A percentile compares a stretch with the other conserved stretches of the same genome.
phyloP scores from a whole-genome alignment of 169 alveolate species.

The Cryptosporidium meleagridis region DNA sequence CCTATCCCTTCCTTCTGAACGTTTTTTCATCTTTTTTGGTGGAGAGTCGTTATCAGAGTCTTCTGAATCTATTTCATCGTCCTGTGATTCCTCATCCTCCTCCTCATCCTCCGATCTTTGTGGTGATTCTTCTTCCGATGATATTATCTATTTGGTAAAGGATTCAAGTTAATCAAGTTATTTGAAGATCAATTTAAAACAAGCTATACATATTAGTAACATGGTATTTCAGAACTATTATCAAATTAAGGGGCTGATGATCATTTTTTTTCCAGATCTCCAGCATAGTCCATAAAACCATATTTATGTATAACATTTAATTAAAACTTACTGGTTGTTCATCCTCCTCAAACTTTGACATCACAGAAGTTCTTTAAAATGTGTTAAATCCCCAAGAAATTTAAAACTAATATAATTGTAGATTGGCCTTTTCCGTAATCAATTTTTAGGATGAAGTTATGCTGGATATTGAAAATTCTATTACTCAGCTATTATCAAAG shows the following conservation, averaged over 20 bases:
- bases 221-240: background rate
- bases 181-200: background rate
- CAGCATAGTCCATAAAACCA: background rate
- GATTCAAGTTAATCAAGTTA: background rate
- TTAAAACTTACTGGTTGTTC: conserved; percentile 9
- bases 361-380: background rate
- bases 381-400: background rate
- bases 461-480: too few species aligned
- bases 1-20: background rate
- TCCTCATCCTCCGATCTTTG: conserved; percentile 10
- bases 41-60: conserved; percentile 32
- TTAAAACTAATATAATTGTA: background rate
- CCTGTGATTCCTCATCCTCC: background rate
- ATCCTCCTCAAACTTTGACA: conserved; percentile 8
- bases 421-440: background rate
- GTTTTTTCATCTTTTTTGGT: background rate
- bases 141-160: background rate
- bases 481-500: too few species aligned
- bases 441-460: too few species aligned
- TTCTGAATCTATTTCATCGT: background rate
- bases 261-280: background rate
- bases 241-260: too few species aligned
- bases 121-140: conserved; percentile 10
- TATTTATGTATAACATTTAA: background rate
- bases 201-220: background rate